These are phyloP conservation scores for Phytophthora pisi DNA, from an alignment of 352 stramenopile genomes.

Conservation along the genomic window DNA sequence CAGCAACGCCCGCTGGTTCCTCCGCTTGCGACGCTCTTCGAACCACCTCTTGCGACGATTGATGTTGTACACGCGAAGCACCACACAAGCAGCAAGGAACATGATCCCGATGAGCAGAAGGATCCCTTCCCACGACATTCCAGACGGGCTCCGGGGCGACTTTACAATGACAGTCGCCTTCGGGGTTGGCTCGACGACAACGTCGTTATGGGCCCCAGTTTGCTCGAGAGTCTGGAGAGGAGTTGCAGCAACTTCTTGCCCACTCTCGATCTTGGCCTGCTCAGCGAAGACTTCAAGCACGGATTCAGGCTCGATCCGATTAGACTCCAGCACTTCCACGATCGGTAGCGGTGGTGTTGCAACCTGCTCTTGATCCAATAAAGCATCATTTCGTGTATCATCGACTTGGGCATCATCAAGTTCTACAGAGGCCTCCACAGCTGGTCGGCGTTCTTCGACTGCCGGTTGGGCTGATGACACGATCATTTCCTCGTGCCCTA, in stretches of 20 bases:
- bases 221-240: background rate
- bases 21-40: slow-evolving; percentile 40
- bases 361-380: background rate
- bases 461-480: background rate
- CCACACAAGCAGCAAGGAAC: slow-evolving; percentile 53
- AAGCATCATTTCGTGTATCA: background rate
- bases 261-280: slow-evolving; percentile 6
- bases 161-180: background rate
- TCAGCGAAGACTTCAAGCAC: slow-evolving; percentile 3
- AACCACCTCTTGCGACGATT: slow-evolving; percentile 62
- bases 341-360: background rate
- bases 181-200: background rate
- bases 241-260: slow-evolving; percentile 4
- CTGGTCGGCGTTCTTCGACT: background rate
- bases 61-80: slow-evolving; percentile 51
- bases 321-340: background rate
- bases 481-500: background rate
- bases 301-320: background rate
- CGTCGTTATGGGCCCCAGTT: background rate
- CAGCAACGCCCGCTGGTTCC: slow-evolving; percentile 34
- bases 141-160: slow-evolving; percentile 1
- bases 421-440: background rate
- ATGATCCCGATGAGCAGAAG: slow-evolving; percentile 46
- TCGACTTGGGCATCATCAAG: background rate
- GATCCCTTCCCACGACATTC: slow-evolving; percentile 51